A percentile compares a stretch with the other conserved stretches of the same genome.
phyloP scores from a whole-genome alignment of 192 early-diverging fungal species.

The Dimargaris verticillata region DNA sequence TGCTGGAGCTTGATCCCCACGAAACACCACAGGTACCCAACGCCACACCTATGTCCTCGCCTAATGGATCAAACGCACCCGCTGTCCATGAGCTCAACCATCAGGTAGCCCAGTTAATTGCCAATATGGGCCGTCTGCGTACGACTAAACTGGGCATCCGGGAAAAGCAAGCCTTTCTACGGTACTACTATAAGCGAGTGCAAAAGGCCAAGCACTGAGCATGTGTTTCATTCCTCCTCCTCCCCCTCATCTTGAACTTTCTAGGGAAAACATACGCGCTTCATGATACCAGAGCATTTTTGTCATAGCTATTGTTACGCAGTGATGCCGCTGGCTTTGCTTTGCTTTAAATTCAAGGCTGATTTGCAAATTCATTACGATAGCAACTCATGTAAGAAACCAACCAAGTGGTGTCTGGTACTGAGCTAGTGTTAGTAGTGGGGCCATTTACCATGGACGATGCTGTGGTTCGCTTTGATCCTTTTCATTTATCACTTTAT shows the following conservation, averaged over 20 bases:
- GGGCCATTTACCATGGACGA: too few species aligned
- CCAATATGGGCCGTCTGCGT: conserved; percentile 10
- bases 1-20: not conserved
- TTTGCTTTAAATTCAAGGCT: too few species aligned
- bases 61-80: not conserved
- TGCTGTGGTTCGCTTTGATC: too few species aligned
- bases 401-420: too few species aligned
- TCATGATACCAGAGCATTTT: too few species aligned
- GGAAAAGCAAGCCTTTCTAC: conserved; percentile 9
- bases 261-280: too few species aligned
- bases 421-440: too few species aligned
- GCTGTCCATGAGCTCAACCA: not conserved
- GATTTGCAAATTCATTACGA: too few species aligned
- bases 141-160: conserved; percentile 5
- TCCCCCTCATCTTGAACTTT: not conserved
- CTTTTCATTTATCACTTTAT: too few species aligned
- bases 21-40: not conserved
- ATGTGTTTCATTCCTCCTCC: not conserved
- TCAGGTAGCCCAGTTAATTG: conserved; percentile 2
- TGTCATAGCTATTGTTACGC: too few species aligned
- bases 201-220: not conserved
- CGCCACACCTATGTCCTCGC: not conserved
- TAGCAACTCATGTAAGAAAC: too few species aligned
- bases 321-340: too few species aligned
- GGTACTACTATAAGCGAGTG: not conserved